Conservation (phyloP, 257 asterid genomes). For the Catharanthus roseus region DNA sequence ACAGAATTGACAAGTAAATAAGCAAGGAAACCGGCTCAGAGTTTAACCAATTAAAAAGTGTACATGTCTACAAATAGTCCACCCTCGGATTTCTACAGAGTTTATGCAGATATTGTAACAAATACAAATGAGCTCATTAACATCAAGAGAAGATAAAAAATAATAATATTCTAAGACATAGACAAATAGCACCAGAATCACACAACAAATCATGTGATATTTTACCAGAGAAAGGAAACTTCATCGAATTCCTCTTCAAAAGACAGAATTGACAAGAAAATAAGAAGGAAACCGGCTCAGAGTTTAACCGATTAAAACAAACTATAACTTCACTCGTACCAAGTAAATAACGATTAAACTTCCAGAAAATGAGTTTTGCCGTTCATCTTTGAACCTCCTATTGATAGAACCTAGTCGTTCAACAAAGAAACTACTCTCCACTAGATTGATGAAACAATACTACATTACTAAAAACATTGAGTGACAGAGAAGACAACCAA, state of each 20-base stretch:
- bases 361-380: background rate
- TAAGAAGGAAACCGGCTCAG: background rate
- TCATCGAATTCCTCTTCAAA: background rate
- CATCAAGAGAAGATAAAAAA: background rate
- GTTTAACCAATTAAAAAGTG: slow-evolving; percentile 24
- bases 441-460: background rate
- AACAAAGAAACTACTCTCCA: background rate
- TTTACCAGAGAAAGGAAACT: background rate
- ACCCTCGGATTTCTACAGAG: slow-evolving; percentile 72
- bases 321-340: no score
- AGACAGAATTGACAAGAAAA: background rate
- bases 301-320: background rate
- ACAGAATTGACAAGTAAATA: slow-evolving; percentile 17
- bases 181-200: background rate
- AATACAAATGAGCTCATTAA: background rate
- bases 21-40: slow-evolving; percentile 87
- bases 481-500: background rate
- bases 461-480: background rate
- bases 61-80: slow-evolving; percentile 90
- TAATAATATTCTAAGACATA: background rate
- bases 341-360: background rate
- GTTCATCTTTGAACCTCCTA: background rate
- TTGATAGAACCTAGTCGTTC: background rate
- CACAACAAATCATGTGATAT: background rate
- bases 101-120: background rate